phyloP scores from a whole-genome alignment of 2,329 filamentous ascomycete genomes.

The Clonostachys rhizophaga region DNA sequence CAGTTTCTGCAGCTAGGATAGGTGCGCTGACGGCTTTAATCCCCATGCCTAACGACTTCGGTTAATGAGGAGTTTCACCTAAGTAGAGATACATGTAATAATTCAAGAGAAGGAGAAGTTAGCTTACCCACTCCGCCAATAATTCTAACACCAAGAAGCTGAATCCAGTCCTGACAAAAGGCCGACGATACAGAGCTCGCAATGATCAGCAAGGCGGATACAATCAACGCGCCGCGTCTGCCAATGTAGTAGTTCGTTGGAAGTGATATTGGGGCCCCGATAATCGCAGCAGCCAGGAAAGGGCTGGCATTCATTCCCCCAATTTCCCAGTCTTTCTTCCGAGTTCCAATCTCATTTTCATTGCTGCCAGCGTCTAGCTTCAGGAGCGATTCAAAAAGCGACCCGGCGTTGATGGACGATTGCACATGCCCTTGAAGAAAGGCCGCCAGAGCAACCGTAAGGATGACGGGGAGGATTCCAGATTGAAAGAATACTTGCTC shows the following conservation, averaged over 20 bases:
- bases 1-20: constrained; percentile 28
- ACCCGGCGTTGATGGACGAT: constrained; percentile 31
- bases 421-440: constrained; percentile 37
- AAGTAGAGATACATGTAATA: neutral
- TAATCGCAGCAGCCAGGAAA: constrained; percentile 24
- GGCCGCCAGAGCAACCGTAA: constrained; percentile 33
- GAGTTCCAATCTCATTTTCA: constrained; percentile 1
- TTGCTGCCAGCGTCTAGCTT: neutral
- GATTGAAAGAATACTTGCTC: constrained; percentile 21
- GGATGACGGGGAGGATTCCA: constrained; percentile 13
- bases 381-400: constrained; percentile 13
- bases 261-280: constrained; percentile 27
- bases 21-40: constrained; percentile 31
- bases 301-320: constrained; percentile 28
- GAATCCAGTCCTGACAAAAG: constrained; percentile 19
- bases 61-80: neutral
- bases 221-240: constrained; percentile 26
- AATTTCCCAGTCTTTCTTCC: constrained; percentile 16
- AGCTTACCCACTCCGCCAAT: constrained; percentile 21
- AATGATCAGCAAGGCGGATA: constrained; percentile 29
- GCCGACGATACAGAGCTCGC: constrained; percentile 27
- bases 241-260: constrained; percentile 30
- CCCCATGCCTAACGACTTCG: constrained; percentile 21
- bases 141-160: constrained; percentile 15
- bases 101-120: neutral